Evolutionary conservation across 140 eudicot species (phyloP).

Genomic region (Flaveria floridana): DNA sequence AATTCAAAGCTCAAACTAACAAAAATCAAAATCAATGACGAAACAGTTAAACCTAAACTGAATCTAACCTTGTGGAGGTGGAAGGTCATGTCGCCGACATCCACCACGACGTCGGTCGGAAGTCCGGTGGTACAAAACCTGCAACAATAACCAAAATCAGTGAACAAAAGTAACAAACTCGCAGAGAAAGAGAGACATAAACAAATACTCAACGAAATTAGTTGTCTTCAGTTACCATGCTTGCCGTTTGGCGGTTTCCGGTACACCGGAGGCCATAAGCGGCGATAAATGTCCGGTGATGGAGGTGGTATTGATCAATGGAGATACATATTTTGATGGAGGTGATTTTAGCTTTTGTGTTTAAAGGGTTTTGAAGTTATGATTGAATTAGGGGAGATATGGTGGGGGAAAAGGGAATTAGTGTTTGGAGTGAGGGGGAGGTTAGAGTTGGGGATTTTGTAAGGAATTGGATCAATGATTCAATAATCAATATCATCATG

Average conservation of each 20-base stretch:
- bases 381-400: conserved; percentile 42
- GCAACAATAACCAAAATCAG: conserved; percentile 16
- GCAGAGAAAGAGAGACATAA: too few species aligned
- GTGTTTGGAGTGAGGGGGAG: conserved; percentile 28
- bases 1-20: not conserved
- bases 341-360: conserved; percentile 21
- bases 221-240: conserved; percentile 57
- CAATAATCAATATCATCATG: conserved; percentile 32
- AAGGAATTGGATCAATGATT: conserved; percentile 33
- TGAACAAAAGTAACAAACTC: not conserved
- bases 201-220: not conserved
- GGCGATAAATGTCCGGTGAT: not conserved
- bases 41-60: not conserved
- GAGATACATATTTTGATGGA: conserved; percentile 30
- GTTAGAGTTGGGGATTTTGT: conserved; percentile 27
- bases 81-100: conserved; percentile 77
- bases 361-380: conserved; percentile 13
- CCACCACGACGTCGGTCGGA: conserved; percentile 85
- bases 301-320: conserved; percentile 4
- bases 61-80: conserved; percentile 88
- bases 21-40: not conserved
- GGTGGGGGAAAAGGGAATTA: conserved; percentile 12
- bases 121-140: conserved; percentile 96
- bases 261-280: conserved; percentile 51
- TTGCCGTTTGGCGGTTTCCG: conserved; percentile 66